Evolutionary conservation across 306 rosid species (phyloP).

Genomic region (Glycine tomentella): DNA sequence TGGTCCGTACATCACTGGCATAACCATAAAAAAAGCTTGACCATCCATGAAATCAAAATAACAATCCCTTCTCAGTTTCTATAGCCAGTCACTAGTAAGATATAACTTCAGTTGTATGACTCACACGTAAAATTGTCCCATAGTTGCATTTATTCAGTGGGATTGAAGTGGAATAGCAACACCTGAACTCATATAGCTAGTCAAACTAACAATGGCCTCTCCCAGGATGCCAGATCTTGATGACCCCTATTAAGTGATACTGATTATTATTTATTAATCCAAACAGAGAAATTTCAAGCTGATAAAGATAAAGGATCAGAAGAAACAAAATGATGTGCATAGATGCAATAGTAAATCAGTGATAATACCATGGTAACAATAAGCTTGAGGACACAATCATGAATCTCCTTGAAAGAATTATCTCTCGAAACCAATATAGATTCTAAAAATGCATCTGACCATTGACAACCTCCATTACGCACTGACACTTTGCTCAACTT

Average conservation of each 20-base stretch:
- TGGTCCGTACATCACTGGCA: too few relatives aligned
- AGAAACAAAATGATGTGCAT: constrained; percentile 21
- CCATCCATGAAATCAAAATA: constrained; percentile 28
- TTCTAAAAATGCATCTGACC: constrained; percentile 62
- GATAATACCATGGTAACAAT: constrained; percentile 62
- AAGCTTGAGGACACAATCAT: constrained; percentile 60
- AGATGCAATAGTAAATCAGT: constrained; percentile 40
- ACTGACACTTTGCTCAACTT: constrained; percentile 59
- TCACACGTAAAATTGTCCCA: constrained; percentile 64
- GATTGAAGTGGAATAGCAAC: constrained; percentile 60
- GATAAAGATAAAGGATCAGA: constrained; percentile 39
- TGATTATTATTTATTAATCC: constrained; percentile 32
- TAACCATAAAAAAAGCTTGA: too few relatives aligned
- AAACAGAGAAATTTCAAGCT: constrained; percentile 31
- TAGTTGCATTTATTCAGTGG: constrained; percentile 61
- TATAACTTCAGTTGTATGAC: constrained; percentile 41
- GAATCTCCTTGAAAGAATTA: constrained; percentile 49
- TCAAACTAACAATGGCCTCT: constrained; percentile 62
- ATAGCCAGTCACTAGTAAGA: constrained; percentile 29
- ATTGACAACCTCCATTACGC: constrained; percentile 65
- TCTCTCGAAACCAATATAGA: constrained; percentile 59
- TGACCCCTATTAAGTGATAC: constrained; percentile 56
- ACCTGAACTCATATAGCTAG: constrained; percentile 54
- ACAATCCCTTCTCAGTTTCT: constrained; percentile 13
- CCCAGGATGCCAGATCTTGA: constrained; percentile 67